These are phyloP conservation scores for Prunella vulgaris DNA, from an alignment of 257 asterid genomes.

Conservation along the genomic window DNA sequence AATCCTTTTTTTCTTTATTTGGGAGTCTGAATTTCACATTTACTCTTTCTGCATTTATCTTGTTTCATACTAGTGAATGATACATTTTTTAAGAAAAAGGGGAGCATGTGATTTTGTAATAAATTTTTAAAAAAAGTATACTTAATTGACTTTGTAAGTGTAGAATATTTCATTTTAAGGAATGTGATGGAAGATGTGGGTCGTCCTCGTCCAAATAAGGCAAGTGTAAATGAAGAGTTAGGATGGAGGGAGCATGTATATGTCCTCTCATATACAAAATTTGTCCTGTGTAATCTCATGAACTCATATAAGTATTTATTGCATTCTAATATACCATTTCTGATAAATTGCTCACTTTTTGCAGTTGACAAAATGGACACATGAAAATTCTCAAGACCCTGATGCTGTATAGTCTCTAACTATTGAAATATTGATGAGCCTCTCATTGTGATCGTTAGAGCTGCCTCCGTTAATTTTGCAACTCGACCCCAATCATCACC, in stretches of 20 bases:
- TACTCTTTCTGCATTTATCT: neutral
- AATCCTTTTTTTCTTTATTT: neutral
- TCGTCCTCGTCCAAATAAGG: too few relatives aligned
- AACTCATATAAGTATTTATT: neutral
- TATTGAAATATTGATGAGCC: neutral
- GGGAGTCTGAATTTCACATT: neutral
- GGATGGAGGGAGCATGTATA: too few relatives aligned
- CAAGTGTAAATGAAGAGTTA: too few relatives aligned
- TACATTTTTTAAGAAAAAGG: too few relatives aligned
- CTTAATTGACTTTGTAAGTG: too few relatives aligned
- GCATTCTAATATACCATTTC: neutral
- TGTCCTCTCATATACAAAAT: too few relatives aligned
- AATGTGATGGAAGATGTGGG: too few relatives aligned
- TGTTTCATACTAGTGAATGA: too few relatives aligned
- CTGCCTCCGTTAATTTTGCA: constrained; percentile 7
- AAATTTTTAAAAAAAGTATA: too few relatives aligned
- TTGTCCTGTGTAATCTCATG: neutral
- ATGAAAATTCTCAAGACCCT: constrained; percentile 12
- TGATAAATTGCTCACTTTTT: constrained; percentile 13
- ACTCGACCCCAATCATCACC: constrained; percentile 4
- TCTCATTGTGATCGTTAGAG: constrained; percentile 15
- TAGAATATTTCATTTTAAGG: too few relatives aligned
- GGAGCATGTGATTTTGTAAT: too few relatives aligned
- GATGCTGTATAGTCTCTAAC: constrained; percentile 32
- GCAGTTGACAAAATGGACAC: constrained; percentile 22